Evolutionary conservation across 345 rosid species (phyloP).

Genomic region (Brassica juncea): DNA sequence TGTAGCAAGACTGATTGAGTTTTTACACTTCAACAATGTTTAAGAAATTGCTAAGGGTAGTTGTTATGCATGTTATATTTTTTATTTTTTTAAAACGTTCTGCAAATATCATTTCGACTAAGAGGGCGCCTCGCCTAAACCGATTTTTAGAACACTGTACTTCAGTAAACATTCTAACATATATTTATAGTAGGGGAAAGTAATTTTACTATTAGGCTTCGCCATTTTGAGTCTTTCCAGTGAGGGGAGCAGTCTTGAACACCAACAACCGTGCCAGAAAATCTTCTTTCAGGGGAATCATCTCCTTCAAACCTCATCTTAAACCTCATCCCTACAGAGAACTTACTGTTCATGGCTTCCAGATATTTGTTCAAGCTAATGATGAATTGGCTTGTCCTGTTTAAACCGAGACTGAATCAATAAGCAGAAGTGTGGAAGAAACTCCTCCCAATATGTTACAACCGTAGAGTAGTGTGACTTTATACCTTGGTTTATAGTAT

Average conservation of each 20-base stretch:
- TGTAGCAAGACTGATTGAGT: constrained; percentile 2
- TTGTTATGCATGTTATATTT: too few species aligned
- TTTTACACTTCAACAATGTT: neutral
- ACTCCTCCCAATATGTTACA: neutral
- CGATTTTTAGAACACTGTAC: too few species aligned
- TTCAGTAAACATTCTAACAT: neutral
- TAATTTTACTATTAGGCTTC: constrained; percentile 67
- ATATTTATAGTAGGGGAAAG: constrained; percentile 10
- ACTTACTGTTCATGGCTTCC: constrained; percentile 61
- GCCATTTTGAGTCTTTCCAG: constrained; percentile 87
- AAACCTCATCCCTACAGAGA: constrained; percentile 78
- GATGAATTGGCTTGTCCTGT: constrained; percentile 92
- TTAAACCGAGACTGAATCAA: constrained; percentile 16
- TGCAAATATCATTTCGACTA: too few species aligned
- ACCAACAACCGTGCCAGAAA: constrained; percentile 87
- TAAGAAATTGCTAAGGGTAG: too few species aligned
- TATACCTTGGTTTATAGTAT: constrained; percentile 88
- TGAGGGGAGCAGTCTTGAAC: constrained; percentile 72
- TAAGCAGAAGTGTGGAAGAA: constrained; percentile 16
- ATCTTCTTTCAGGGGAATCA: constrained; percentile 89
- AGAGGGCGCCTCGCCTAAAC: too few species aligned
- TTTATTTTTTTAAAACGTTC: too few species aligned
- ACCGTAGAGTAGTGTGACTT: constrained; percentile 12
- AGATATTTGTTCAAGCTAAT: constrained; percentile 75
- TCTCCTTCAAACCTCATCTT: constrained; percentile 94